Percentiles rank a stretch among this genome's conserved stretches.
These are phyloP conservation scores for Ophiostoma ips DNA, from an alignment of 2,329 filamentous ascomycete species.

Conservation along the genomic window DNA sequence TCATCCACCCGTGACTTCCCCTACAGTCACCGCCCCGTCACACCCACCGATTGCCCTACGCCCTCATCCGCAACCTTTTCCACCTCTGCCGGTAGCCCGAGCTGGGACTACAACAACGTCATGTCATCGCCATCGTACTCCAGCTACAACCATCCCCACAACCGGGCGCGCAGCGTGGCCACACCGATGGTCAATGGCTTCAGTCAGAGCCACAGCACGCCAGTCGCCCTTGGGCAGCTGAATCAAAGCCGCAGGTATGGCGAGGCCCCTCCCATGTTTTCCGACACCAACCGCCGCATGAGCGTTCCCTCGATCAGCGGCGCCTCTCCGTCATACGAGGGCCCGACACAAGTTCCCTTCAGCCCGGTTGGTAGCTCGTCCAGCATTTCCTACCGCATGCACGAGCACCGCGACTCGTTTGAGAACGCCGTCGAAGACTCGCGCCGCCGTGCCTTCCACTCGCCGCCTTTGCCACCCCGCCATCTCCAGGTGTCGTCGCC, in stretches of 20 bases:
- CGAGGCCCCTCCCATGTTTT: neutral
- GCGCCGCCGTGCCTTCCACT: neutral
- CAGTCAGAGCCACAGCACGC: neutral
- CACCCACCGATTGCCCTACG: conserved; percentile 64
- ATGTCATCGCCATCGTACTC: conserved; percentile 57
- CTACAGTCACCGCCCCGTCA: conserved; percentile 49
- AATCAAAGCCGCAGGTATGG: neutral
- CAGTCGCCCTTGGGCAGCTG: neutral
- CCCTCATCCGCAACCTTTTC: conserved; percentile 76
- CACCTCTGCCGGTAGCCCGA: conserved; percentile 60
- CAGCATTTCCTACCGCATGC: neutral
- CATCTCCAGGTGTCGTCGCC: neutral
- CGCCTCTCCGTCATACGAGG: neutral
- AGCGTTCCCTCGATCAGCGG: neutral
- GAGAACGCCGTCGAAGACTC: neutral
- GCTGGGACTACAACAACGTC: conserved; percentile 52
- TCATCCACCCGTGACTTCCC: conserved; percentile 17
- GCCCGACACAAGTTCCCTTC: neutral
- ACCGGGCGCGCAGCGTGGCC: neutral
- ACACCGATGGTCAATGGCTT: neutral
- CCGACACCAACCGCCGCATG: neutral
- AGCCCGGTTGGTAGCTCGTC: too few species aligned
- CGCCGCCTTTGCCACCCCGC: neutral
- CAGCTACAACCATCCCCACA: conserved; percentile 47
- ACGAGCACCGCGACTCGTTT: neutral